These are phyloP conservation scores for Psidium guajava DNA, from an alignment of 345 rosid species.

Conservation along the genomic window DNA sequence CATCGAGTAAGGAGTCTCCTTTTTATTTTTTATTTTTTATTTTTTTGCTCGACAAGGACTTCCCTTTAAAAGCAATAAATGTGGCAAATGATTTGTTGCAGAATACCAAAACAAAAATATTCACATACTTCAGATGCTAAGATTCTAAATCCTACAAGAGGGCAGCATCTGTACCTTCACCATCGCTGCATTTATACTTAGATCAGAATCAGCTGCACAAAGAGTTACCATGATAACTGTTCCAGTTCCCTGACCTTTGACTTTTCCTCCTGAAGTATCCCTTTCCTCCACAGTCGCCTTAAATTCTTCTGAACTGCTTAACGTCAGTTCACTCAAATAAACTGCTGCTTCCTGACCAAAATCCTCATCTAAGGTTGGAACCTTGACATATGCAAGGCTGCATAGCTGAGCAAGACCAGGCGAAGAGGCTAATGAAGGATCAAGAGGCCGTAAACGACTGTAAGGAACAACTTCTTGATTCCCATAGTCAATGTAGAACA, in stretches of 20 bases:
- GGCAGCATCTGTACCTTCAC: slow-evolving; percentile 48
- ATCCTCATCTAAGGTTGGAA: slow-evolving; percentile 74
- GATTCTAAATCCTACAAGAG: neutral
- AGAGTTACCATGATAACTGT: slow-evolving; percentile 58
- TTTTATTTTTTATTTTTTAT: too few species aligned
- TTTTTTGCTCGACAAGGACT: too few species aligned
- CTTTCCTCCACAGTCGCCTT: slow-evolving; percentile 73
- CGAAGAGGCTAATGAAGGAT: slow-evolving; percentile 58
- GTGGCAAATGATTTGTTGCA: neutral
- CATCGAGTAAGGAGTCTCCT: neutral
- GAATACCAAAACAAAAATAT: neutral
- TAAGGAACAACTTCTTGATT: slow-evolving; percentile 83
- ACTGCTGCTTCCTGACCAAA: slow-evolving; percentile 82
- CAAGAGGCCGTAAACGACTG: slow-evolving; percentile 64
- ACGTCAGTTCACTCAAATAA: slow-evolving; percentile 49
- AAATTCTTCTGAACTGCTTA: slow-evolving; percentile 60
- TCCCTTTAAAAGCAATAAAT: neutral
- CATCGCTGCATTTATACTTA: slow-evolving; percentile 78
- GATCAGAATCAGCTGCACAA: slow-evolving; percentile 60
- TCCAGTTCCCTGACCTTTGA: slow-evolving; percentile 94
- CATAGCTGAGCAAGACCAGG: slow-evolving; percentile 91
- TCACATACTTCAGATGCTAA: neutral
- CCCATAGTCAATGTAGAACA: slow-evolving; percentile 91
- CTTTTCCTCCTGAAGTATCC: slow-evolving; percentile 83
- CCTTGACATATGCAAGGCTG: slow-evolving; percentile 84